phyloP scores from a whole-genome alignment of 768 basidiomycete species.

The Amanita inopinata region DNA sequence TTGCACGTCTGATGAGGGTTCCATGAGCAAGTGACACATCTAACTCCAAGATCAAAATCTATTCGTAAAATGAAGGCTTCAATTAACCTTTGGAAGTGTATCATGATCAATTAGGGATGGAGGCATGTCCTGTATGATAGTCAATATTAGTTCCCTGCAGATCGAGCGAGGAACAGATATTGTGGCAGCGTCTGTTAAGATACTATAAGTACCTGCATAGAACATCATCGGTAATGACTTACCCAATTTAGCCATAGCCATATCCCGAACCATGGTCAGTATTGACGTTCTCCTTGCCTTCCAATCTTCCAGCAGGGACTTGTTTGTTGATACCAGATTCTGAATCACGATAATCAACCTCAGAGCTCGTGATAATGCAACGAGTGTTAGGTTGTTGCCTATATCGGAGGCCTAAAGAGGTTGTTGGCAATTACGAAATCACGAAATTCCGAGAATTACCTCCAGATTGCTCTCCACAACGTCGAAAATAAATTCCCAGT shows the following conservation, averaged over 20 bases:
- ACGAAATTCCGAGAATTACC: slow-evolving; percentile 32
- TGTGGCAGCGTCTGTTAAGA: slow-evolving; percentile 19
- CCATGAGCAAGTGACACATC: slow-evolving; percentile 76
- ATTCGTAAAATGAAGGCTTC: not conserved
- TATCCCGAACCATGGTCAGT: slow-evolving; percentile 48
- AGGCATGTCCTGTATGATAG: slow-evolving; percentile 60
- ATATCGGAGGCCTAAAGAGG: slow-evolving; percentile 44
- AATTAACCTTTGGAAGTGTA: slow-evolving; percentile 52
- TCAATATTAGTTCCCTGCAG: slow-evolving; percentile 60
- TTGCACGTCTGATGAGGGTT: slow-evolving; percentile 56
- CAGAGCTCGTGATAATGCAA: slow-evolving; percentile 61
- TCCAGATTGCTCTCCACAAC: slow-evolving; percentile 83
- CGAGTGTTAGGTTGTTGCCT: slow-evolving; percentile 46
- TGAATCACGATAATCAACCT: slow-evolving; percentile 56
- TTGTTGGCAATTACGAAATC: not conserved
- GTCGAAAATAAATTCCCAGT: slow-evolving; percentile 93
- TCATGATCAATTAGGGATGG: slow-evolving; percentile 49
- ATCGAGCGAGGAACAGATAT: slow-evolving; percentile 50
- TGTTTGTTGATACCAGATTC: slow-evolving; percentile 66
- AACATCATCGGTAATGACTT: no score
- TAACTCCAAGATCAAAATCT: slow-evolving; percentile 20
- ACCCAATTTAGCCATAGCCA: slow-evolving; percentile 51
- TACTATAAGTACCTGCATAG: no score
- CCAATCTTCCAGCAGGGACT: slow-evolving; percentile 63
- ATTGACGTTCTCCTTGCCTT: slow-evolving; percentile 41